Percentiles rank a stretch among this genome's conserved stretches.
phyloP scores from a whole-genome alignment of 2,329 filamentous ascomycete species.

The Aureobasidium zeae region DNA sequence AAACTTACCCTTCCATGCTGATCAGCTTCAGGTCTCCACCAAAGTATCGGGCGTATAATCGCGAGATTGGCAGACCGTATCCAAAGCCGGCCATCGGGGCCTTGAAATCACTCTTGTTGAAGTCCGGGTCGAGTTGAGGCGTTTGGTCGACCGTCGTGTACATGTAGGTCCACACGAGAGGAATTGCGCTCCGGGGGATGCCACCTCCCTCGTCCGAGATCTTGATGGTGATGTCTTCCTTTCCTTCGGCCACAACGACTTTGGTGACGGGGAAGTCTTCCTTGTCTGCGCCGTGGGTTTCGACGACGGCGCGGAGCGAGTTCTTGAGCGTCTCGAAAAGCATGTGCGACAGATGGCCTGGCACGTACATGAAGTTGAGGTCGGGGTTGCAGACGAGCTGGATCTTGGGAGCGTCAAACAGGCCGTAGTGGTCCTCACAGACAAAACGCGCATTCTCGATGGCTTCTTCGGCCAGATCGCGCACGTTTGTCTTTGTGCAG shows the following conservation, averaged over 20 bases:
- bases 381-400: conserved; percentile 92
- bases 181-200: conserved; percentile 85
- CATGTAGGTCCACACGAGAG: conserved; percentile 99
- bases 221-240: conserved; percentile 98
- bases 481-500: conserved; percentile 96
- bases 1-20: conserved; percentile 94
- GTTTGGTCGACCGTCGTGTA: conserved; percentile 97
- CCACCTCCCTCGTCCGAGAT: conserved; percentile 94
- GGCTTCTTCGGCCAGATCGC: conserved; percentile 87
- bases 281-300: conserved; percentile 88
- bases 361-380: conserved; percentile 98
- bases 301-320: conserved; percentile 90
- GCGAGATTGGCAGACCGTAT: conserved; percentile 90
- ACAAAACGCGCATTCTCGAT: conserved; percentile 99
- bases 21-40: conserved; percentile 95
- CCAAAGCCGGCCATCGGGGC: conserved; percentile 98
- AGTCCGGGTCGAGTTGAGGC: conserved; percentile 89
- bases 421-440: conserved; percentile 94
- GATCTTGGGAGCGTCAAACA: conserved; percentile 93
- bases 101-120: conserved; percentile 98
- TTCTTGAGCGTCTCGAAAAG: conserved; percentile 99
- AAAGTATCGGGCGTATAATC: conserved; percentile 93
- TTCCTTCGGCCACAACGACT: conserved; percentile 93
- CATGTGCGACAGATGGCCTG: conserved; percentile 98
- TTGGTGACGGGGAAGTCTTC: conserved; percentile 95